Conservation (phyloP, 768 basidiomycete species). For the Dentipellis fragilis region DNA sequence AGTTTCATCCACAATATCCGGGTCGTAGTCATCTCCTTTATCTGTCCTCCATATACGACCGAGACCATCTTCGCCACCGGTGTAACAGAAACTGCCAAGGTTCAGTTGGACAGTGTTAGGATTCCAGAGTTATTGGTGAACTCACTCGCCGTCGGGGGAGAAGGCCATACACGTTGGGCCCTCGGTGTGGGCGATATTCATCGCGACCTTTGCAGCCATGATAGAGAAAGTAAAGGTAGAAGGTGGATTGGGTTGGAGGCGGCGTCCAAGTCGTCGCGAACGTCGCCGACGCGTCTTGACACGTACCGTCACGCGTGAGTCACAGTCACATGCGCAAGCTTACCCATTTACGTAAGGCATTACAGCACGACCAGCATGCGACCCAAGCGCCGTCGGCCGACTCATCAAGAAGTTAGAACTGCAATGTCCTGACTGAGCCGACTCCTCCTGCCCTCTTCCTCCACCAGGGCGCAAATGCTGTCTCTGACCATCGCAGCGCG, state of each 20-base stretch:
- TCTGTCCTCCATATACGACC: slow-evolving; percentile 13
- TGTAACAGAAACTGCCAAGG: slow-evolving; percentile 10
- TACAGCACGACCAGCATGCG: no score
- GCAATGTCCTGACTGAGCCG: background rate
- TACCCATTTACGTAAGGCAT: no score
- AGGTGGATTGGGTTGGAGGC: background rate
- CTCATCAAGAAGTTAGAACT: background rate
- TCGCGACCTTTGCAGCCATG: background rate
- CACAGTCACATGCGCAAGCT: background rate
- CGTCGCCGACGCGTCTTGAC: background rate
- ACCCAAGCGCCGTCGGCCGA: background rate
- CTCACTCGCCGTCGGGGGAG: slow-evolving; percentile 13
- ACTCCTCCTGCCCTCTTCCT: background rate
- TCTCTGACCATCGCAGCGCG: background rate
- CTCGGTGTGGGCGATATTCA: slow-evolving; percentile 5
- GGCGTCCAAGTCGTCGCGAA: background rate
- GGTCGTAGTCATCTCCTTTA: slow-evolving; percentile 12
- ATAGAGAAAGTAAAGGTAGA: background rate
- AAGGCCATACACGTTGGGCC: slow-evolving; percentile 11
- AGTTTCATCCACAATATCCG: slow-evolving; percentile 8
- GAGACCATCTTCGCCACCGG: slow-evolving; percentile 14
- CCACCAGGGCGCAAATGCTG: background rate
- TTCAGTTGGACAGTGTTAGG: background rate
- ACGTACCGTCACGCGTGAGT: background rate
- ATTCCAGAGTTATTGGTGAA: background rate